Evolutionary conservation across 2,329 filamentous ascomycete species (phyloP).

Genomic region (Fusarium chaquense): DNA sequence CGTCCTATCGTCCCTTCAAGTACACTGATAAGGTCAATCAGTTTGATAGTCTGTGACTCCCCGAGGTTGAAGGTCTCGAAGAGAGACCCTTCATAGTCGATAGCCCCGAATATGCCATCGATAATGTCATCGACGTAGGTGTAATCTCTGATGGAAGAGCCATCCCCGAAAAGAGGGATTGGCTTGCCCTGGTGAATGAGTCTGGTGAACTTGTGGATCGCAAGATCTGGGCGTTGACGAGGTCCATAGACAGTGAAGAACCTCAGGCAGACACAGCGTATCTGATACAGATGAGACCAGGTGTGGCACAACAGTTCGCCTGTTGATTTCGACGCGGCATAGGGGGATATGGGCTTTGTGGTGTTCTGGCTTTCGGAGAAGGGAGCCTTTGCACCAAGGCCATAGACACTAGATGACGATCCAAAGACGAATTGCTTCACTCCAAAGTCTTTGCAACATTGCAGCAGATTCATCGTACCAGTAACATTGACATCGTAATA

Average conservation of each 20-base stretch:
- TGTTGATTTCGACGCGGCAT: slow-evolving; percentile 13
- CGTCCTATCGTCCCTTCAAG: slow-evolving; percentile 3
- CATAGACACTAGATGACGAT: slow-evolving; percentile 19
- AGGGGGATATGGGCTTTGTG: slow-evolving; percentile 8
- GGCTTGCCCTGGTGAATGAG: slow-evolving; percentile 21
- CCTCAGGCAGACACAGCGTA: slow-evolving; percentile 19
- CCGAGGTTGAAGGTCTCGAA: slow-evolving; percentile 21
- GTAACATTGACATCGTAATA: slow-evolving; percentile 24
- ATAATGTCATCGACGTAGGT: slow-evolving; percentile 20
- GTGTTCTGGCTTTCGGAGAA: slow-evolving; percentile 13
- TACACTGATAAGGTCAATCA: slow-evolving; percentile 3
- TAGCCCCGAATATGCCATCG: slow-evolving; percentile 3
- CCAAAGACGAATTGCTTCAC: slow-evolving; percentile 19
- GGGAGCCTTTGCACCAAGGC: slow-evolving; percentile 7
- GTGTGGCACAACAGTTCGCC: slow-evolving; percentile 14
- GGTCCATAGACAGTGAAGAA: slow-evolving; percentile 25
- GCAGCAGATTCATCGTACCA: slow-evolving; percentile 12
- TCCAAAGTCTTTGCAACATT: slow-evolving; percentile 14
- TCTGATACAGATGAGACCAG: slow-evolving; percentile 11
- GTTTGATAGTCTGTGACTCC: slow-evolving; percentile 13
- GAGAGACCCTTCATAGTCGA: neutral
- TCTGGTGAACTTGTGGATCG: slow-evolving; percentile 20
- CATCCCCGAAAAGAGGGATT: slow-evolving; percentile 14
- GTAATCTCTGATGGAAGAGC: slow-evolving; percentile 2
- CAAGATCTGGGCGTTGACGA: slow-evolving; percentile 16